Conservation (phyloP, 1,139 yeast species). For the Williopsis jadinii region DNA sequence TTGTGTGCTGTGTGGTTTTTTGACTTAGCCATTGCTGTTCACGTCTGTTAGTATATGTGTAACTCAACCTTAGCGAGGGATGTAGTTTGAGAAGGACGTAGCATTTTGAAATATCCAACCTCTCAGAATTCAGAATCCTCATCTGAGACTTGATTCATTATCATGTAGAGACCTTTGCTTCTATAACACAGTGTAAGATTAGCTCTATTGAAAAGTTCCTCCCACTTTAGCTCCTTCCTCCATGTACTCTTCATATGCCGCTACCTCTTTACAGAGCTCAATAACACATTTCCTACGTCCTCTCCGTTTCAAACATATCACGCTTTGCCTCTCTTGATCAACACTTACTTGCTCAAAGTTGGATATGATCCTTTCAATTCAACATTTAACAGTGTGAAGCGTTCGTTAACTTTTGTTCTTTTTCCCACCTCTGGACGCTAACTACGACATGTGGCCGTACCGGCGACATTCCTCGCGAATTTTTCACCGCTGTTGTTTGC, state of each 20-base stretch:
- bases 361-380: neutral
- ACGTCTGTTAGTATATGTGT: conserved; percentile 4
- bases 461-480: neutral
- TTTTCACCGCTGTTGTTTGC: too few species aligned
- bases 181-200: too few species aligned
- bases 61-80: too few species aligned
- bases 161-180: too few species aligned
- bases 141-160: too few species aligned
- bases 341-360: conserved; percentile 3
- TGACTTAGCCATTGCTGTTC: conserved; percentile 83
- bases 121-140: too few species aligned
- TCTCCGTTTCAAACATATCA: neutral
- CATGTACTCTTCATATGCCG: too few species aligned
- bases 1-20: conserved; percentile 99
- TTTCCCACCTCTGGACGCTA: conserved; percentile 5
- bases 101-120: too few species aligned
- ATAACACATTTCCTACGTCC: neutral
- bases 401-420: conserved; percentile 10
- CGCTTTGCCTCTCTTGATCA: neutral
- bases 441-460: neutral
- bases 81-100: too few species aligned
- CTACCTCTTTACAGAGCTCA: neutral
- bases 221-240: too few species aligned
- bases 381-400: too few species aligned
- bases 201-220: too few species aligned